Evolutionary conservation across 2,329 filamentous ascomycete species (phyloP), one percentile per base, ranked within the genome.

Genomic region (Penicillium concentricum): DNA sequence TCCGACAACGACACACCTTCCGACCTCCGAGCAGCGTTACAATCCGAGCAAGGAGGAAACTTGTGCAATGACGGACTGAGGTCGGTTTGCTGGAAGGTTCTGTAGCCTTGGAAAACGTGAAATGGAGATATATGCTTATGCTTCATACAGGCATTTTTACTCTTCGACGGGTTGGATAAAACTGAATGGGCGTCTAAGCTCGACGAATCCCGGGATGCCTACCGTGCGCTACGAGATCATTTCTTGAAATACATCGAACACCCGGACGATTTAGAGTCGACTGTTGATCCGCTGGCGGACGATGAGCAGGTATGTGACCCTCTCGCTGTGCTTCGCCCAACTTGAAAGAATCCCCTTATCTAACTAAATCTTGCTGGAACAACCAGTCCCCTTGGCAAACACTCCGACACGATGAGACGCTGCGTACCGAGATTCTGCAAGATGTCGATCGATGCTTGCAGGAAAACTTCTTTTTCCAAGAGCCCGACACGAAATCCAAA

Each of bases 381-480:
- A 72, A 63, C 66, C 80, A 96, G 88, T 96, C 92, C 55, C 92
- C 92, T 22, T 97, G 93, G 92, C 87, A 90, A 71, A 87, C 87
- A n/a, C 80, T 94, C 34, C 88, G 91, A 44, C 84, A 88, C 66
- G 93, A 99, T 74, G 91, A 97, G 77, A 79, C 85, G 45, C 83
- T 95, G 34, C 86, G 93, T 60, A 86, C 87, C 49, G 94, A 99
- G 74, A 97, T 99, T 54, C 84, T 89, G 55, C 94, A 97, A 76
- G 94, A 99, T 77, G 92, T 99, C 18, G 89, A 94, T 65, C 84
- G 94, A 62, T 90, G 87, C 70, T 84, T 97, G 74, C 94, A 93
- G 6, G 94, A 97, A 66, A 92, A 94, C 67, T 84, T 86, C 45
- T 95, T 93, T 71, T 99, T 97, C 68, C 91, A 92, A 56, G 84